phyloP scores from a whole-genome alignment of 2,329 filamentous ascomycete species.

The Hymenoscyphus occultus region DNA sequence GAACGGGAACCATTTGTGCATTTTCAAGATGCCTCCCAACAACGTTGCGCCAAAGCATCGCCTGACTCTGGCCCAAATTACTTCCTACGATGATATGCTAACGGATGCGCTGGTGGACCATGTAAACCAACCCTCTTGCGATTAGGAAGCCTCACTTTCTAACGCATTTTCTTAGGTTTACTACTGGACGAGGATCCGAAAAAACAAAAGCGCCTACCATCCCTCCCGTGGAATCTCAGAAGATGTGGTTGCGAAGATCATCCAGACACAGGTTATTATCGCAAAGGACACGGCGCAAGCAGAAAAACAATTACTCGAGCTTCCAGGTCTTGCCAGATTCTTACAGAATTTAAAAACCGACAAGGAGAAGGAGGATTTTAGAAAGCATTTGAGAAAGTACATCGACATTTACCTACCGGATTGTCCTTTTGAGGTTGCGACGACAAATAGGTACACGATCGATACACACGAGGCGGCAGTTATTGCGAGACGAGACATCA shows the following conservation, averaged over 20 bases:
- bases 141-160: conserved; percentile 16
- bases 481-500: conserved; percentile 75
- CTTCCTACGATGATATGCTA: conserved; percentile 90
- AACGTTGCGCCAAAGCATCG: conserved; percentile 60
- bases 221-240: conserved; percentile 71
- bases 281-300: conserved; percentile 68
- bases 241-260: conserved; percentile 58
- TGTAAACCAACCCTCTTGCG: conserved; percentile 52
- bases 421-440: conserved; percentile 90
- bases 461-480: conserved; percentile 84
- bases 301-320: conserved; percentile 67
- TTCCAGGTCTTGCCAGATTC: conserved; percentile 73
- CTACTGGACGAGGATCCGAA: conserved; percentile 95
- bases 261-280: conserved; percentile 67
- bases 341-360: conserved; percentile 63
- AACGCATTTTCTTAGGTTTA: conserved; percentile 60
- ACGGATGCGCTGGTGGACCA: conserved; percentile 95
- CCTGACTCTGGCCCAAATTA: conserved; percentile 82
- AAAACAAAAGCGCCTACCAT: conserved; percentile 85
- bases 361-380: conserved; percentile 83
- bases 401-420: conserved; percentile 90
- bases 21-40: conserved; percentile 41
- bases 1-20: background rate
- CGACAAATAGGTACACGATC: conserved; percentile 93
- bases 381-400: conserved; percentile 82